phyloP scores from a whole-genome alignment of 345 rosid species.

The Gossypium turneri region DNA sequence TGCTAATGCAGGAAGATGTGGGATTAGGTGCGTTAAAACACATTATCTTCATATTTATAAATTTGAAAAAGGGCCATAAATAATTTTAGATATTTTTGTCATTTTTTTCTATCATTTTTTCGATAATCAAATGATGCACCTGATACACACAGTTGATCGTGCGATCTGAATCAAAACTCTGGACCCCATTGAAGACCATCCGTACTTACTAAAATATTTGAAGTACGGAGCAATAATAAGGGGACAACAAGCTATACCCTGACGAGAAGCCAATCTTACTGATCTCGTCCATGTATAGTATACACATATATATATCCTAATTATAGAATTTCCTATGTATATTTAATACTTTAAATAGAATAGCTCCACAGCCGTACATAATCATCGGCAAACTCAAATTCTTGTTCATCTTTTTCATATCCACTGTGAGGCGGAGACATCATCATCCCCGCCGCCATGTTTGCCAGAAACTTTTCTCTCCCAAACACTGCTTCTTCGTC shows the following conservation, averaged over 20 bases:
- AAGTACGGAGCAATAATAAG: slow-evolving; percentile 13
- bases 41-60: accelerated
- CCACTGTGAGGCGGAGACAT: slow-evolving; percentile 58
- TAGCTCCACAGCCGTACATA: slow-evolving; percentile 56
- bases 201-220: slow-evolving; percentile 19
- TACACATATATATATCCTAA: neutral
- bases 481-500: slow-evolving; percentile 63
- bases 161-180: neutral
- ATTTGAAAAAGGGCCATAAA: accelerated
- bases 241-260: too few species aligned
- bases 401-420: slow-evolving; percentile 28
- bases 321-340: neutral
- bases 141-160: too few species aligned
- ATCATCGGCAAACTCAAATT: slow-evolving; percentile 28
- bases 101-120: too few species aligned
- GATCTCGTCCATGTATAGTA: too few species aligned
- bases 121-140: too few species aligned
- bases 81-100: too few species aligned
- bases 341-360: slow-evolving; percentile 13
- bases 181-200: neutral
- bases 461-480: slow-evolving; percentile 53
- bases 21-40: accelerated
- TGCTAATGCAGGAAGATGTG: accelerated
- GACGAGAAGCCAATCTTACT: too few species aligned
- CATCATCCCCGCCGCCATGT: slow-evolving; percentile 82